Evolutionary conservation across 2,329 filamentous ascomycete species (phyloP), one percentile per base, ranked within the genome.

Genomic region (Drechslerella coelobrocha): DNA sequence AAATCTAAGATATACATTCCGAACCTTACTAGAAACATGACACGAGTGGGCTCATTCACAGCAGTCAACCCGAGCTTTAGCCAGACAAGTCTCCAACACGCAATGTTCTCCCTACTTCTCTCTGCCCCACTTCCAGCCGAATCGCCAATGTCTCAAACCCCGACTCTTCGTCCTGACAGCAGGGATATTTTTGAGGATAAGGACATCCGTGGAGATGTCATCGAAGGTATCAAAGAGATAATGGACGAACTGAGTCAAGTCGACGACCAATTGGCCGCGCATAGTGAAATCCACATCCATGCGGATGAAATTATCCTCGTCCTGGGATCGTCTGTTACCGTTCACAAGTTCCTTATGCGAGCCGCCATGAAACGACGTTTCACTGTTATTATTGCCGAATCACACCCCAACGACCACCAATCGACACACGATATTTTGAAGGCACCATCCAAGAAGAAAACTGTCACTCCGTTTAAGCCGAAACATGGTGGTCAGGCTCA

Each of bases 161-260:
- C 66, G 1, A 55, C 43, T 19, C 41, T 56, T n/a, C 66, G 31
- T 43, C 61, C 53, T 6, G 61, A 68, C 39, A 29, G 9, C 8
- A 62, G 26, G 45, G 51, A 53, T n/a, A 37, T 43, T 10, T 65
- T 72, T 37, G 72, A 73, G 14, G 72, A 75, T 27, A 73, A 72
- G 69, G 89, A 95, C 73, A 83, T 97, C 66, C 89, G 92, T 71
- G 91, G 91, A 12, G 94, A 97, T 79, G 89, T 97, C 24, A 88
- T 97, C 74, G 90, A 94, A 75, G 94, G 92, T 43, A 97, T 99
- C 76, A 88, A 91, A 76, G 94, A 99, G 78, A 92, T 99, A 69
- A 90, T 96, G 79, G 94, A 99, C 77, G 94, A 99, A 80, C 88
- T 99, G 62, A 89, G 89, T 74, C 89, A 93, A 77, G 92, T 92